Conservation (phyloP, 1,284 basidiomycete genomes). For the Neolentinus lepideus region DNA sequence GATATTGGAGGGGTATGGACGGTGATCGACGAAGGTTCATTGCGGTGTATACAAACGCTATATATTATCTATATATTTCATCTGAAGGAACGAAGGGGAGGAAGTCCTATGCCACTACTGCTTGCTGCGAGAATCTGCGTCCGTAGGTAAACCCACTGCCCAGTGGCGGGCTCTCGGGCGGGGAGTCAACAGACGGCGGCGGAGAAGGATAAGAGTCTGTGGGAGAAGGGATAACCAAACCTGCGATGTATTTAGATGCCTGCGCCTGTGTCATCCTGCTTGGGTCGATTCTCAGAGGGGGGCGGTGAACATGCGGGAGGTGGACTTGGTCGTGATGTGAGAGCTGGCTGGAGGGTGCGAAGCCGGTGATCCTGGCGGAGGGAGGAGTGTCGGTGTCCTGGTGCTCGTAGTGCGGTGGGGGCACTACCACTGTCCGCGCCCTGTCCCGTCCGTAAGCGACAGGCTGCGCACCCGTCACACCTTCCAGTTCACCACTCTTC, state of each 20-base stretch:
- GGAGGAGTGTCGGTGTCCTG: neutral
- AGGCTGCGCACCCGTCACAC: neutral
- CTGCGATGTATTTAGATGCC: constrained; percentile 2
- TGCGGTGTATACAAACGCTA: neutral
- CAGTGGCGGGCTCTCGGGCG: constrained; percentile 27
- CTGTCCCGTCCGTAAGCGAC: neutral
- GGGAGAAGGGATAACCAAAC: constrained; percentile 24
- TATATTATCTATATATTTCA: neutral
- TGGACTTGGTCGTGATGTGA: neutral
- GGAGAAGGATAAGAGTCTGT: constrained; percentile 69
- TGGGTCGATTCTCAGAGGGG: constrained; percentile 26
- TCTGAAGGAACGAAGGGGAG: neutral
- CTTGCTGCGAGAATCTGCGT: neutral
- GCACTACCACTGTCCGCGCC: neutral
- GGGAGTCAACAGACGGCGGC: constrained; percentile 67
- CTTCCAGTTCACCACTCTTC: constrained; percentile 12
- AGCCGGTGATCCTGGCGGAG: neutral
- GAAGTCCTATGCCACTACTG: neutral
- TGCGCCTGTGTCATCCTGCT: constrained; percentile 12
- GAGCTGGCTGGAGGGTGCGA: neutral
- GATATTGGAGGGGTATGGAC: neutral
- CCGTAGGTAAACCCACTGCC: neutral
- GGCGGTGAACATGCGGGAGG: neutral
- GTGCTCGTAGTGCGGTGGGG: neutral
- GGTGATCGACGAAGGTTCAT: too few species aligned